Evolutionary conservation across 2,329 filamentous ascomycete species (phyloP).

Genomic region (Paraconiothyrium brasiliense): DNA sequence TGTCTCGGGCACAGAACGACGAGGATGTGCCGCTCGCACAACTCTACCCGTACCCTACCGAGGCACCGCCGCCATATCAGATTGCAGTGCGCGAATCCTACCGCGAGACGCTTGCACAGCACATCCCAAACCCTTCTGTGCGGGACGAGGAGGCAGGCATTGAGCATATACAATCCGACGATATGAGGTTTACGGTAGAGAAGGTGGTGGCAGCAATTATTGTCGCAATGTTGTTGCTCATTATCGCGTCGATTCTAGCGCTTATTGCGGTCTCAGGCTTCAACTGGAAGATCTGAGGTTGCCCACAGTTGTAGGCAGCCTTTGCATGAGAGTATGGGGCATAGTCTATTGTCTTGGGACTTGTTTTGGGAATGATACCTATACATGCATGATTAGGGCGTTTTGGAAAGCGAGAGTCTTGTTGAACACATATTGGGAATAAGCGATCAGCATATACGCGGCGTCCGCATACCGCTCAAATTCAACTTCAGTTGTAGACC

Average conservation of each 20-base stretch:
- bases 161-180: constrained; percentile 26
- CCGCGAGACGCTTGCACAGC: constrained; percentile 37
- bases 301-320: background rate
- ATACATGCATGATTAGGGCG: constrained; percentile 16
- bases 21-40: constrained; percentile 43
- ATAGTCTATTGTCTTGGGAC: background rate
- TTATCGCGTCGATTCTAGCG: constrained; percentile 31
- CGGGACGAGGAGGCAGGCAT: constrained; percentile 29
- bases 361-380: constrained; percentile 19
- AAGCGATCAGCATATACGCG: constrained; percentile 4
- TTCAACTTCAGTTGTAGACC: no score
- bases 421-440: constrained; percentile 10
- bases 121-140: constrained; percentile 25
- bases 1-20: constrained; percentile 19
- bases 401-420: constrained; percentile 10
- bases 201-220: constrained; percentile 36
- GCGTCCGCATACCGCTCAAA: constrained; percentile 1
- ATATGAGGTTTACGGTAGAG: constrained; percentile 38
- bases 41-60: constrained; percentile 34
- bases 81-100: constrained; percentile 37
- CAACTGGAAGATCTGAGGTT: constrained; percentile 9
- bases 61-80: constrained; percentile 40
- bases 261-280: constrained; percentile 18
- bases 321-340: background rate
- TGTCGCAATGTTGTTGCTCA: constrained; percentile 31